Evolutionary conservation across 2,329 filamentous ascomycete genomes (phyloP).

Genomic region (Didymella exigua): DNA sequence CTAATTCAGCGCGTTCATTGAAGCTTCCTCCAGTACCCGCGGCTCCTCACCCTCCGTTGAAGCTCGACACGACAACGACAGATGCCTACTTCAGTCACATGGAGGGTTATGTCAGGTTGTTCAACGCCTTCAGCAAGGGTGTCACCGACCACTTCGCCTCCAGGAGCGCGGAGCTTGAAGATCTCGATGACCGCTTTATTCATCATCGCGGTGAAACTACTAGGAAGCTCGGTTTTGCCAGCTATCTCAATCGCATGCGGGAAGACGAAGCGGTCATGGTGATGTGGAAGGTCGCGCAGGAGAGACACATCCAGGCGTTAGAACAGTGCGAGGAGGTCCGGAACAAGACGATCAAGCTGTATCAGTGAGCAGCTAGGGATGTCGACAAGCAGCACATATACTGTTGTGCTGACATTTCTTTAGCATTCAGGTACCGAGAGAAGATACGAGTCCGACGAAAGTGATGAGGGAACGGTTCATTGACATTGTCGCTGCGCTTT

Average conservation of each 20-base stretch:
- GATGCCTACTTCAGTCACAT: conserved; percentile 60
- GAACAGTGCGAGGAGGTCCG: conserved; percentile 41
- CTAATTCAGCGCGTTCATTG: conserved; percentile 49
- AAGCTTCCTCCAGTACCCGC: conserved; percentile 59
- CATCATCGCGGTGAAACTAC: conserved; percentile 57
- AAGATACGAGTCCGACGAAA: conserved; percentile 11
- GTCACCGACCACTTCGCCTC: conserved; percentile 63
- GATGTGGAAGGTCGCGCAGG: conserved; percentile 65
- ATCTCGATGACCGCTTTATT: conserved; percentile 56
- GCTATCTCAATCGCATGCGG: conserved; percentile 65
- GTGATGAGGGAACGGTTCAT: conserved; percentile 7
- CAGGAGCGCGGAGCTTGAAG: conserved; percentile 54
- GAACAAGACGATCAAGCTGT: conserved; percentile 39
- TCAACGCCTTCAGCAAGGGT: conserved; percentile 59
- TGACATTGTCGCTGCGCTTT: conserved; percentile 11
- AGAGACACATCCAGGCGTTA: conserved; percentile 65
- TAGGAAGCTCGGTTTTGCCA: conserved; percentile 58
- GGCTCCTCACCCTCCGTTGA: conserved; percentile 53
- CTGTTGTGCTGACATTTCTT: neutral
- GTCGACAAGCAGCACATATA: neutral
- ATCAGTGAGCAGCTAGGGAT: conserved; percentile 16
- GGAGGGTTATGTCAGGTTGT: conserved; percentile 62
- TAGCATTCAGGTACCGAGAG: neutral
- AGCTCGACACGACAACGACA: conserved; percentile 56
- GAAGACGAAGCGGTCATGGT: conserved; percentile 69